Evolutionary conservation across 2,329 filamentous ascomycete species (phyloP), one percentile per base, ranked within the genome.

Genomic region (Ophiostoma populinum): DNA sequence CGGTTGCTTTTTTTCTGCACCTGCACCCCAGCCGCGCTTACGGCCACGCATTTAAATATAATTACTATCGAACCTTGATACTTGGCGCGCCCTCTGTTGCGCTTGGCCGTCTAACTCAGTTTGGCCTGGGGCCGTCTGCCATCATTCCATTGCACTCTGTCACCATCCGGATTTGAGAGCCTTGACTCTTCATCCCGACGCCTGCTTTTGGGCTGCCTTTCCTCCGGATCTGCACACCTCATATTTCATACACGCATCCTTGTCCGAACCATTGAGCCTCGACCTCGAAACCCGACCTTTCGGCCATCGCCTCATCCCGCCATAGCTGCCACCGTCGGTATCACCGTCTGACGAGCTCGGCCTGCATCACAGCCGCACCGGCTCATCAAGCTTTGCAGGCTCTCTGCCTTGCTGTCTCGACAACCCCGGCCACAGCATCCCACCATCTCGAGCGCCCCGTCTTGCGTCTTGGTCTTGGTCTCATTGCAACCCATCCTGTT

Each of bases 81-180:
- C 21, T 24, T 19, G 11, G 9, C 35, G 19, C 25, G 30, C 30
- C 27, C 28, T 31, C 30, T 25, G 34, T 9, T 19, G 10, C 11
- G 24, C 33, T 31, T 16, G 20, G 12, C 18, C 24, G 15, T 27
- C 29, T 38, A 35, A 26, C 37, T 32, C 12, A 29, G 20, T 31
- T 28, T 25, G 37, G 37, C 21, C 28, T 39, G 18, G 32, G 34
- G 27, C 35, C 21, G n/a, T 31, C 40, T 44, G 41, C 37, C 42
- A 41, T 28, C 41, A 44, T 44, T 36, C 22, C 32, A 32, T 40
- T 41, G 32, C 17, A 3, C 13, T 40, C 39, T 44, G 37, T 41
- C 42, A 43, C 15, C 42, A 44, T 43, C 35, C 19, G 21, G 24
- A 30, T 18, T 34, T 22, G 22, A n/a, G 22, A 25, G 24, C 36